These are phyloP conservation scores for Eimeria praecox DNA, from an alignment of 169 alveolate species.

Conservation along the genomic window DNA sequence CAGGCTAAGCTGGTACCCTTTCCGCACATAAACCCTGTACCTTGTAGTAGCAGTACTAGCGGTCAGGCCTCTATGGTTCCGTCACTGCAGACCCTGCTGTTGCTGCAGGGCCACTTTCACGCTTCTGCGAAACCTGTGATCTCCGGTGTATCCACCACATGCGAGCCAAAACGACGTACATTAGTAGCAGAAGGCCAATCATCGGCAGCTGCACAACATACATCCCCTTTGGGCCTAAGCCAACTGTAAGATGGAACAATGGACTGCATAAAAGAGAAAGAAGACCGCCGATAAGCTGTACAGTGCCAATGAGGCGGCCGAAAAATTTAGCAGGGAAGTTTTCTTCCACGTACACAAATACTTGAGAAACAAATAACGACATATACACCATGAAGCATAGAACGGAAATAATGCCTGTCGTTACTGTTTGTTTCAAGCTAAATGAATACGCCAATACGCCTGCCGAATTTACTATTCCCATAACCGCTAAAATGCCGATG, in stretches of 20 bases:
- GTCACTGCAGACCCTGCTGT: background rate
- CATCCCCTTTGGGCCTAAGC: slow-evolving; percentile 43
- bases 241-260: slow-evolving; percentile 78
- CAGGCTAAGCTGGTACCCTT: background rate
- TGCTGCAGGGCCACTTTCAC: background rate
- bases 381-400: slow-evolving; percentile 83
- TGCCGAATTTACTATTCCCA: slow-evolving; percentile 81
- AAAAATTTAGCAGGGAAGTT: slow-evolving; percentile 85
- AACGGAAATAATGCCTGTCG: slow-evolving; percentile 82
- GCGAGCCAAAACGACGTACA: slow-evolving; percentile 33
- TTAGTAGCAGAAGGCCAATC: slow-evolving; percentile 38
- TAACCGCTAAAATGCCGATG: slow-evolving; percentile 75
- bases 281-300: slow-evolving; percentile 86
- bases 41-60: background rate
- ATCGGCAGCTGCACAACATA: slow-evolving; percentile 47
- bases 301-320: slow-evolving; percentile 86
- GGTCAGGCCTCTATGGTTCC: slow-evolving; percentile 1
- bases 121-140: background rate
- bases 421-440: slow-evolving; percentile 76
- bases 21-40: background rate
- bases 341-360: slow-evolving; percentile 84
- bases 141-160: slow-evolving; percentile 59
- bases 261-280: slow-evolving; percentile 83
- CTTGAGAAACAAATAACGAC: slow-evolving; percentile 86
- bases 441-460: slow-evolving; percentile 85